These are phyloP conservation scores for Epichloe uncinata DNA, from an alignment of 2,329 filamentous ascomycete species.

Conservation along the genomic window DNA sequence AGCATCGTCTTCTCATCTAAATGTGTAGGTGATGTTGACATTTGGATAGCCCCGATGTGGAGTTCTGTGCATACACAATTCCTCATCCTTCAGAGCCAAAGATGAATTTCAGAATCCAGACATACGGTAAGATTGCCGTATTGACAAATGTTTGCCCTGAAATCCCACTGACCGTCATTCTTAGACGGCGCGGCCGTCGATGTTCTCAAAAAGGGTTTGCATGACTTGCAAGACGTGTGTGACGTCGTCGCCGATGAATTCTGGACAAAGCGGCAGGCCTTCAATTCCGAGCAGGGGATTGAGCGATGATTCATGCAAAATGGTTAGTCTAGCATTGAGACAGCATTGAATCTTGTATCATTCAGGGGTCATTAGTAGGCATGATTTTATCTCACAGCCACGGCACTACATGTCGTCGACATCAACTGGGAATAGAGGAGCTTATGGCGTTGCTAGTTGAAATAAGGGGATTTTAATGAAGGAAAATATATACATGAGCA, in stretches of 20 bases:
- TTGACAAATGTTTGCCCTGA: constrained; percentile 6
- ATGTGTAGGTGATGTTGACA: constrained; percentile 2
- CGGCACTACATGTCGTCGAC: neutral
- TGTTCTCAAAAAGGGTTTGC: constrained; percentile 79
- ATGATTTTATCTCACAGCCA: neutral
- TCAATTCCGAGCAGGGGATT: constrained; percentile 21
- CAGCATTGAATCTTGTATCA: neutral
- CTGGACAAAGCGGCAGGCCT: constrained; percentile 37
- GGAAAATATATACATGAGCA: constrained; percentile 23
- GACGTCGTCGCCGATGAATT: constrained; percentile 93
- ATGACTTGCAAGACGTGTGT: constrained; percentile 80
- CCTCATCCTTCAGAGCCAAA: constrained; percentile 91
- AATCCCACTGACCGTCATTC: neutral
- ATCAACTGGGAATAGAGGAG: constrained; percentile 10
- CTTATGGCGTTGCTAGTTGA: constrained; percentile 20
- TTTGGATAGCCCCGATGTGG: constrained; percentile 65
- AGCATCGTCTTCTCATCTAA: constrained; percentile 13
- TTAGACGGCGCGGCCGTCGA: constrained; percentile 68
- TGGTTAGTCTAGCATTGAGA: constrained; percentile 1
- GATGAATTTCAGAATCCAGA: constrained; percentile 97
- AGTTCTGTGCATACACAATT: constrained; percentile 97
- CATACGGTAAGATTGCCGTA: constrained; percentile 55
- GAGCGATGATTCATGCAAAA: constrained; percentile 14
- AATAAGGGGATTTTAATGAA: constrained; percentile 9
- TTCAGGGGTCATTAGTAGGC: constrained; percentile 5